Conservation (phyloP, 1,284 basidiomycete species). For the Thecaphora thlaspeos region DNA sequence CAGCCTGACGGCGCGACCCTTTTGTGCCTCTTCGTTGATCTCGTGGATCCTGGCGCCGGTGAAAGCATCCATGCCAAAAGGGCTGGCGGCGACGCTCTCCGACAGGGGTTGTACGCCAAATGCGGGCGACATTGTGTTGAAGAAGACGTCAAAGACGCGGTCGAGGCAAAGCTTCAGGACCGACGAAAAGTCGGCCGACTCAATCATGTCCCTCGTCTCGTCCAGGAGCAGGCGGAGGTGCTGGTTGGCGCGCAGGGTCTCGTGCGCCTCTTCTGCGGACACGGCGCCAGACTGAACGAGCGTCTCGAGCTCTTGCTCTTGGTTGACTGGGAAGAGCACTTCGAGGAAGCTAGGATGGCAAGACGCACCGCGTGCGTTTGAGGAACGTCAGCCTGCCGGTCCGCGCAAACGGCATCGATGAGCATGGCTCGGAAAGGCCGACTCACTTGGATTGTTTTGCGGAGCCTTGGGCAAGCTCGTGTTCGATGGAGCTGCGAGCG, state of each 20-base stretch:
- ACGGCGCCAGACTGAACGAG: constrained; percentile 52
- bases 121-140: constrained; percentile 62
- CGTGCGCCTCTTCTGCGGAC: constrained; percentile 8
- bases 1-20: constrained; percentile 65
- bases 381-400: too few species aligned
- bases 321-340: constrained; percentile 46
- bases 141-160: constrained; percentile 65
- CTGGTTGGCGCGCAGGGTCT: constrained; percentile 58
- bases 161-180: constrained; percentile 72
- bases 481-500: constrained; percentile 23
- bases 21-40: constrained; percentile 37
- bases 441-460: constrained; percentile 14
- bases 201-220: constrained; percentile 69
- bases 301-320: constrained; percentile 38
- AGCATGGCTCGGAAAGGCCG: constrained; percentile 3
- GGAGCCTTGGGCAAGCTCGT: constrained; percentile 2
- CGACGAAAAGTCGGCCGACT: constrained; percentile 69
- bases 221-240: constrained; percentile 68
- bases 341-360: constrained; percentile 26
- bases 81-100: constrained; percentile 45
- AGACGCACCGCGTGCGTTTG: background rate
- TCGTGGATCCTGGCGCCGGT: constrained; percentile 21
- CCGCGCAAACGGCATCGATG: background rate
- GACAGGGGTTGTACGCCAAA: constrained; percentile 42
- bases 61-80: constrained; percentile 61